Evolutionary conservation across 2,329 filamentous ascomycete genomes (phyloP).

Genomic region (Penicillium frequentans): DNA sequence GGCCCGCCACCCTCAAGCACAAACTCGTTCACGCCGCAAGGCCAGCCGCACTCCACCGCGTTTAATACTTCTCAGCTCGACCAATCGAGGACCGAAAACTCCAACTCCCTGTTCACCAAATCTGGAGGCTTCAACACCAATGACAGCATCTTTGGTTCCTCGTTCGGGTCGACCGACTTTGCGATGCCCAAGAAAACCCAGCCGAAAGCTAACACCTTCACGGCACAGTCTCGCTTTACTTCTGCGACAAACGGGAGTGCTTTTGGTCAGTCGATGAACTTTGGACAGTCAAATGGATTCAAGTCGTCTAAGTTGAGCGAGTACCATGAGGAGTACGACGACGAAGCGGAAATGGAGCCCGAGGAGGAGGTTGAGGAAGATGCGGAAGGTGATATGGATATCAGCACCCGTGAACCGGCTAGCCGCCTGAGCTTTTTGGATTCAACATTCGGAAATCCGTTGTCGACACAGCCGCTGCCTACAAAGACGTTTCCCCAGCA

Average conservation of each 20-base stretch:
- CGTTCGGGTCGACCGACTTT: slow-evolving; percentile 36
- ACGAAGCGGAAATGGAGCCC: slow-evolving; percentile 28
- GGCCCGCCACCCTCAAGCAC: slow-evolving; percentile 55
- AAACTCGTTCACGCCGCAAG: slow-evolving; percentile 58
- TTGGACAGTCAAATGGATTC: slow-evolving; percentile 26
- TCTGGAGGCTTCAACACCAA: slow-evolving; percentile 36
- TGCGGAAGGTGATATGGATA: slow-evolving; percentile 32
- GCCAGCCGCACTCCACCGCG: slow-evolving; percentile 51
- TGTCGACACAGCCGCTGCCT: slow-evolving; percentile 14
- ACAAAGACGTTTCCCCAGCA: neutral
- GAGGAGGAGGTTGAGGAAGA: slow-evolving; percentile 43
- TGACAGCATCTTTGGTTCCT: slow-evolving; percentile 40
- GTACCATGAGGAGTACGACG: slow-evolving; percentile 32
- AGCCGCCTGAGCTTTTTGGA: slow-evolving; percentile 33
- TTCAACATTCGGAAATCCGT: slow-evolving; percentile 30
- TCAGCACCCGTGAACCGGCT: slow-evolving; percentile 17
- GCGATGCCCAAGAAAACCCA: slow-evolving; percentile 30
- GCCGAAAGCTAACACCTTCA: slow-evolving; percentile 22
- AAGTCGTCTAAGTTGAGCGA: slow-evolving; percentile 28
- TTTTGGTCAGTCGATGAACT: slow-evolving; percentile 28
- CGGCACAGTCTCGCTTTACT: slow-evolving; percentile 30
- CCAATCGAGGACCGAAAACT: slow-evolving; percentile 31
- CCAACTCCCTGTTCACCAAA: slow-evolving; percentile 39
- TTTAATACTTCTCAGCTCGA: slow-evolving; percentile 54
- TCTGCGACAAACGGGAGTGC: slow-evolving; percentile 25